A percentile compares a stretch with the other conserved stretches of the same genome.
These are phyloP conservation scores for Penicillium sp. DNA, from an alignment of 2,329 filamentous ascomycete species.

Conservation along the genomic window DNA sequence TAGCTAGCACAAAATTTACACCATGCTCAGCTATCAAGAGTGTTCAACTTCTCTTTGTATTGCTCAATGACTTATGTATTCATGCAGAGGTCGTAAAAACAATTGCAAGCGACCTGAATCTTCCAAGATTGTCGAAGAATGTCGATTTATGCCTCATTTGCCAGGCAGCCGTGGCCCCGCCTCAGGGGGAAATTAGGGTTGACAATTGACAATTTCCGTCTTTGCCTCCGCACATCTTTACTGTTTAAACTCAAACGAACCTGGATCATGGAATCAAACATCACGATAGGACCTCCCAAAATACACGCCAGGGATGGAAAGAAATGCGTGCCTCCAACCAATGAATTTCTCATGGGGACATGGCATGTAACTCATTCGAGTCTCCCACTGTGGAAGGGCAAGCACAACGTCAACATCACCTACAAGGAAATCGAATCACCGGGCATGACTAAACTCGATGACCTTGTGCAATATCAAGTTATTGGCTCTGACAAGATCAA, in stretches of 20 bases:
- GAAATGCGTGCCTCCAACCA: constrained; percentile 15
- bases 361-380: constrained; percentile 30
- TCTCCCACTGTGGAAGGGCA: constrained; percentile 27
- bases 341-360: constrained; percentile 23
- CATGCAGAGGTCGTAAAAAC: too few species aligned
- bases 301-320: background rate
- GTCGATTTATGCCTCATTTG: background rate
- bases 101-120: too few species aligned
- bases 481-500: constrained; percentile 19
- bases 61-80: too few species aligned
- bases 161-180: background rate
- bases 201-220: background rate
- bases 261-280: constrained; percentile 1
- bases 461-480: constrained; percentile 23
- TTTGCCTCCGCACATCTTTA: background rate
- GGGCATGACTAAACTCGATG: constrained; percentile 18
- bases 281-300: constrained; percentile 8
- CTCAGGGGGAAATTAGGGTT: background rate
- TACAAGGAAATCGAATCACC: constrained; percentile 16
- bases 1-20: too few species aligned
- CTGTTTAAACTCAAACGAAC: background rate
- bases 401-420: constrained; percentile 30
- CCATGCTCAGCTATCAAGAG: too few species aligned
- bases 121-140: constrained; percentile 11
- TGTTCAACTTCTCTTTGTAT: too few species aligned